phyloP scores from a whole-genome alignment of 2,329 filamentous ascomycete species.

The Didymella sp. region DNA sequence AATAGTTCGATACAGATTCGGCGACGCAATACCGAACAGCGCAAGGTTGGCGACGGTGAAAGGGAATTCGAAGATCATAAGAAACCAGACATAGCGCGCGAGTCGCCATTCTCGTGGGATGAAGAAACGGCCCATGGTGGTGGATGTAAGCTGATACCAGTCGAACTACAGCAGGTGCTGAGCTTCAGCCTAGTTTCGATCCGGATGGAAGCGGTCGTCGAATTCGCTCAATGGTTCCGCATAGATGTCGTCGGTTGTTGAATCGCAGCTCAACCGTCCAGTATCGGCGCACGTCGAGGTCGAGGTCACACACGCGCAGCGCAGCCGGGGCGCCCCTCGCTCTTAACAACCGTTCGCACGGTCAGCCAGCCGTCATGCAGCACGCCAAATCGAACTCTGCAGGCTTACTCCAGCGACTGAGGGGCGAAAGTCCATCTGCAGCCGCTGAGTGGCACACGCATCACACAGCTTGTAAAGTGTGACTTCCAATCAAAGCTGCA shows the following conservation, averaged over 20 bases:
- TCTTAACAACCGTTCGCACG: constrained; percentile 35
- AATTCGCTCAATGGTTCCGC: constrained; percentile 15
- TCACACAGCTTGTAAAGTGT: constrained; percentile 39
- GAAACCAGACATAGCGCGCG: constrained; percentile 58
- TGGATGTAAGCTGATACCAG: neutral
- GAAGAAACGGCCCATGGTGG: constrained; percentile 53
- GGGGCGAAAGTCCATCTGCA: constrained; percentile 36
- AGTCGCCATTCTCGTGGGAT: constrained; percentile 63
- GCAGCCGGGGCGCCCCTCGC: constrained; percentile 27
- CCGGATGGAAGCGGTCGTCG: constrained; percentile 17
- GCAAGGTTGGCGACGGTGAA: constrained; percentile 71
- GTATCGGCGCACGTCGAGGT: constrained; percentile 22
- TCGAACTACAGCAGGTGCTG: neutral
- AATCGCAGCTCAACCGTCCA: constrained; percentile 18
- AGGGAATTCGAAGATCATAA: constrained; percentile 71
- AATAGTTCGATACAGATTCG: constrained; percentile 73
- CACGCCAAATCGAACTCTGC: constrained; percentile 20
- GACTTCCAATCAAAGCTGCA: constrained; percentile 33
- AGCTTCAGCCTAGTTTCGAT: constrained; percentile 18
- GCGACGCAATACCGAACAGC: constrained; percentile 75
- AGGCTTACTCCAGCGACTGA: constrained; percentile 22
- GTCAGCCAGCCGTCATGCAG: constrained; percentile 23
- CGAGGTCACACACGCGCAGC: constrained; percentile 11
- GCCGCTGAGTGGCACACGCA: constrained; percentile 44
- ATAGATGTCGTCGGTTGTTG: constrained; percentile 12